Evolutionary conservation across 257 asterid genomes (phyloP).

Genomic region (Fraxinus americana): DNA sequence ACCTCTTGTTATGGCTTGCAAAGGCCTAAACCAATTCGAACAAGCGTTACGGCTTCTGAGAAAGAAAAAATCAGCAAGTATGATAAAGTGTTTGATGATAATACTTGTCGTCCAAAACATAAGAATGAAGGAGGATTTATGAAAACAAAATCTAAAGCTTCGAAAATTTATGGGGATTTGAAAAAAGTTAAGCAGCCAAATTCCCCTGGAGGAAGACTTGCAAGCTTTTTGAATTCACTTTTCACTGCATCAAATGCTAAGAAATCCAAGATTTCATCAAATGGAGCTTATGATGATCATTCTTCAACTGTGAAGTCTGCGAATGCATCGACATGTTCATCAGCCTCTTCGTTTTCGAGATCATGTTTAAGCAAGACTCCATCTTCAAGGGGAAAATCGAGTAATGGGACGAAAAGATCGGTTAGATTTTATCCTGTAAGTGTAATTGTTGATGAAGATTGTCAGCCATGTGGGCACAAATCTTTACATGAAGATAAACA

Average conservation of each 20-base stretch:
- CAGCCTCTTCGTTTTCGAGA: slow-evolving; percentile 86
- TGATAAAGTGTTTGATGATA: slow-evolving; percentile 26
- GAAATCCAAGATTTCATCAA: slow-evolving; percentile 41
- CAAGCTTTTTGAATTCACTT: slow-evolving; percentile 72
- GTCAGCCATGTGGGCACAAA: slow-evolving; percentile 66
- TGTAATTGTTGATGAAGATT: slow-evolving; percentile 68
- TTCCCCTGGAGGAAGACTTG: slow-evolving; percentile 79
- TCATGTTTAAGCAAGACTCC: slow-evolving; percentile 90
- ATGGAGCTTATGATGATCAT: slow-evolving; percentile 22
- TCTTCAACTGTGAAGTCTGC: slow-evolving; percentile 55
- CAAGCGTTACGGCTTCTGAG: slow-evolving; percentile 33
- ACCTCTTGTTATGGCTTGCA: slow-evolving; percentile 38
- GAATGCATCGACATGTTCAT: slow-evolving; percentile 68
- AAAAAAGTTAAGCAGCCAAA: slow-evolving; percentile 89
- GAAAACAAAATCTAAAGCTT: slow-evolving; percentile 70
- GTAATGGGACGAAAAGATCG: slow-evolving; percentile 63
- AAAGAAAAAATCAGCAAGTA: slow-evolving; percentile 28
- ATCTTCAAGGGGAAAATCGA: slow-evolving; percentile 61
- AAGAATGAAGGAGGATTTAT: slow-evolving; percentile 59
- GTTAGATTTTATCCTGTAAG: slow-evolving; percentile 80
- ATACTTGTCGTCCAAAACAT: slow-evolving; percentile 29
- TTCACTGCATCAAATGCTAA: slow-evolving; percentile 64
- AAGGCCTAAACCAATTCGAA: slow-evolving; percentile 69
- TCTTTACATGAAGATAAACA: slow-evolving; percentile 37
- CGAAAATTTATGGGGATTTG: slow-evolving; percentile 74